These are phyloP conservation scores for Neophaeococcomyces mojaviensis DNA, from an alignment of 2,329 filamentous ascomycete species.

Conservation along the genomic window DNA sequence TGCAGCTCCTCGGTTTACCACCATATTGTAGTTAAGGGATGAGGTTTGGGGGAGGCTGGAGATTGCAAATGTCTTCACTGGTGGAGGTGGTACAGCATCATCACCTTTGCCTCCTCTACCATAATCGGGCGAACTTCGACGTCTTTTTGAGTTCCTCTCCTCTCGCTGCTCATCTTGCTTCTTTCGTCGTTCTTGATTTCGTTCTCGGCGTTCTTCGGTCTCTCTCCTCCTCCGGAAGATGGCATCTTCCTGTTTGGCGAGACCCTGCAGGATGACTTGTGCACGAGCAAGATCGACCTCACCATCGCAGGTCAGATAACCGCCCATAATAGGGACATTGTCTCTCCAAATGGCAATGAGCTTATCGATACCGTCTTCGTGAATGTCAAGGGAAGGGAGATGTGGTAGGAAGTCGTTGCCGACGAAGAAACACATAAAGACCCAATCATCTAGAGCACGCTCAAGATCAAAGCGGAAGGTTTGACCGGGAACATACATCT, in stretches of 20 bases:
- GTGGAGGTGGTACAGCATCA: slow-evolving; percentile 40
- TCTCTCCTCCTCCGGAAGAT: slow-evolving; percentile 88
- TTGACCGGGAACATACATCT: slow-evolving; percentile 74
- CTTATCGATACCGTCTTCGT: slow-evolving; percentile 94
- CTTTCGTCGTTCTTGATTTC: slow-evolving; percentile 69
- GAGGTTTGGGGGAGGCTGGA: slow-evolving; percentile 12
- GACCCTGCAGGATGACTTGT: slow-evolving; percentile 77
- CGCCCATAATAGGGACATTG: slow-evolving; percentile 82
- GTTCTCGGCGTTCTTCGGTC: slow-evolving; percentile 73
- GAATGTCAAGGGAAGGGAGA: slow-evolving; percentile 92
- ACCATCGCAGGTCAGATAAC: slow-evolving; percentile 92
- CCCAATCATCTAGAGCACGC: slow-evolving; percentile 92
- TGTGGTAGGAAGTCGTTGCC: slow-evolving; percentile 98
- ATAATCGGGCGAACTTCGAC: slow-evolving; percentile 39
- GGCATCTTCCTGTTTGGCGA: slow-evolving; percentile 85
- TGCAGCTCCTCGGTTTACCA: slow-evolving; percentile 63
- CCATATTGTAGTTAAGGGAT: slow-evolving; percentile 75
- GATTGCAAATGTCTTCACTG: slow-evolving; percentile 16
- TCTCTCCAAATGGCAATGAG: slow-evolving; percentile 96
- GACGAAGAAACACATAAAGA: slow-evolving; percentile 98
- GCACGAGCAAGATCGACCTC: slow-evolving; percentile 79
- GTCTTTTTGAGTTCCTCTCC: slow-evolving; percentile 32
- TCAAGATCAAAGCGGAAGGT: slow-evolving; percentile 89
- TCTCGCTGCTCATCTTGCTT: slow-evolving; percentile 55
- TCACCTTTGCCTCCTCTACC: slow-evolving; percentile 12